Evolutionary conservation across 305 asterid genomes (phyloP).

Genomic region (Fraxinus xanthoxyloides): DNA sequence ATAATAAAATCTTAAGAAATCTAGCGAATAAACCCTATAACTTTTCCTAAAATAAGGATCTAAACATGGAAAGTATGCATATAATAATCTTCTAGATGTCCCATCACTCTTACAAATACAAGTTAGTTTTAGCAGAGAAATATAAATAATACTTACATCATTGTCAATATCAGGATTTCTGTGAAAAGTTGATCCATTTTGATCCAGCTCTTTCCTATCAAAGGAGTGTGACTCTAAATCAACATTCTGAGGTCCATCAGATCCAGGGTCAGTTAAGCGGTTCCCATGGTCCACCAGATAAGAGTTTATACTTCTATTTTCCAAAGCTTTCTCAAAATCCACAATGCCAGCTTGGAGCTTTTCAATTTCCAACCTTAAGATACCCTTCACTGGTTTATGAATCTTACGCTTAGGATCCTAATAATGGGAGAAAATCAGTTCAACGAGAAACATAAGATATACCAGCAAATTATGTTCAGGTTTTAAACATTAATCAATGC

Average conservation of each 20-base stretch:
- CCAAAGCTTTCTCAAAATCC: constrained; percentile 62
- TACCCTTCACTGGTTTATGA: constrained; percentile 97
- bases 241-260: constrained; percentile 37
- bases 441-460: constrained; percentile 24
- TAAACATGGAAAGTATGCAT: neutral
- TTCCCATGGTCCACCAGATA: constrained; percentile 55
- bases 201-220: constrained; percentile 51
- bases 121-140: neutral
- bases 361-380: constrained; percentile 88
- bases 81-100: neutral
- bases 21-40: neutral
- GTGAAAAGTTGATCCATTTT: constrained; percentile 67
- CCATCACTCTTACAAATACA: constrained; percentile 9
- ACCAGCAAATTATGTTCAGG: constrained; percentile 4
- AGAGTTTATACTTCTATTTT: constrained; percentile 47
- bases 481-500: constrained; percentile 2
- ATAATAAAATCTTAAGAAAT: neutral
- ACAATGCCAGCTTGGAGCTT: constrained; percentile 69
- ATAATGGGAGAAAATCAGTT: constrained; percentile 24
- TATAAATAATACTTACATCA: constrained; percentile 53
- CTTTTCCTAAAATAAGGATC: neutral
- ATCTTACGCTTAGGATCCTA: constrained; percentile 97
- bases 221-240: constrained; percentile 50
- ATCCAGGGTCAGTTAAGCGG: constrained; percentile 42
- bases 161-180: constrained; percentile 45